Conservation (phyloP, 2,329 filamentous ascomycete species). For the Chrysoporthe cubensis region DNA sequence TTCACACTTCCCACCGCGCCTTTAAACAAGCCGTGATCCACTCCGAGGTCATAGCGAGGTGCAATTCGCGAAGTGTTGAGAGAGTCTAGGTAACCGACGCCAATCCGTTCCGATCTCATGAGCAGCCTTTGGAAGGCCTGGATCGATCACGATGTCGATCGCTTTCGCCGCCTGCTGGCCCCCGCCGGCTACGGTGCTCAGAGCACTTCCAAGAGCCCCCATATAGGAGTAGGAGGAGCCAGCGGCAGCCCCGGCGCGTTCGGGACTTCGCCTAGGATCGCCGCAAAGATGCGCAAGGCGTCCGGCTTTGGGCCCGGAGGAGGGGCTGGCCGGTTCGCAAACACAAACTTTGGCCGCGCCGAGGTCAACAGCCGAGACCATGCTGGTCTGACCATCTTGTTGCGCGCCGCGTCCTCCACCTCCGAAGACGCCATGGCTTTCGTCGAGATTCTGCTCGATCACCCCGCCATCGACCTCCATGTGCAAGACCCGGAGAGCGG, state of each 20-base stretch:
- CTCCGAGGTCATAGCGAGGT: constrained; percentile 86
- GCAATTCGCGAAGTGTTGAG: constrained; percentile 60
- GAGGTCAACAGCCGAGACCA: constrained; percentile 88
- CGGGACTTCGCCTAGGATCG: constrained; percentile 54
- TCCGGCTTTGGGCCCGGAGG: constrained; percentile 53
- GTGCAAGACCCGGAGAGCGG: constrained; percentile 87
- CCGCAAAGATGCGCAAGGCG: constrained; percentile 55
- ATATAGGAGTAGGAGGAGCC: constrained; percentile 43
- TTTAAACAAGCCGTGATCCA: constrained; percentile 93
- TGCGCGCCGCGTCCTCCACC: constrained; percentile 80
- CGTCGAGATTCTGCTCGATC: constrained; percentile 77
- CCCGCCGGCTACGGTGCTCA: constrained; percentile 65
- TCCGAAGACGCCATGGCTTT: constrained; percentile 72
- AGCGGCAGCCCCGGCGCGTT: constrained; percentile 43
- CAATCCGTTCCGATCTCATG: constrained; percentile 58
- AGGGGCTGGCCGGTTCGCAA: constrained; percentile 49
- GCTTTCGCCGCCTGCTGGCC: constrained; percentile 86
- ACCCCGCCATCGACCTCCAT: constrained; percentile 84
- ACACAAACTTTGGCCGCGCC: constrained; percentile 51
- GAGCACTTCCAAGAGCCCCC: constrained; percentile 57
- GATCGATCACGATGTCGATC: constrained; percentile 96
- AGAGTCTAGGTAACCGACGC: constrained; percentile 39
- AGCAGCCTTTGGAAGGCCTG: constrained; percentile 98
- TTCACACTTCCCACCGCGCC: constrained; percentile 55
- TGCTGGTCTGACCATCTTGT: constrained; percentile 78